Evolutionary conservation across 225 moss, liverwort and hornwort species (phyloP).

Genomic region (Pseudisothecium myosuroides): DNA sequence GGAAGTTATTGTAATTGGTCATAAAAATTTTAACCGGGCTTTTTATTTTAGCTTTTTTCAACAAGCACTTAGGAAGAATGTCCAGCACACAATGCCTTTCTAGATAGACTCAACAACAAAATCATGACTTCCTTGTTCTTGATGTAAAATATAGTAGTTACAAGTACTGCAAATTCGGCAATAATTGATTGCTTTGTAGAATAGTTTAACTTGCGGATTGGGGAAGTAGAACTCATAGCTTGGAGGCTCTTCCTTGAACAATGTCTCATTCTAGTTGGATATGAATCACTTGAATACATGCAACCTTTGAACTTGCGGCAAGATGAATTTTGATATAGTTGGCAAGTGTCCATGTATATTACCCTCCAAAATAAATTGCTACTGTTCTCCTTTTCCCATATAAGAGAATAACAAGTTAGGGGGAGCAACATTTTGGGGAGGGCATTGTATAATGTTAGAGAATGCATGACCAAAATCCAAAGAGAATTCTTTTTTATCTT

Average conservation of each 20-base stretch:
- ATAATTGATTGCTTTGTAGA: not conserved
- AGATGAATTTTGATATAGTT: not conserved
- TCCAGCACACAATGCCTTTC: not conserved
- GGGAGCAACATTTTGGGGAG: accelerated
- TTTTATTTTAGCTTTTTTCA: not conserved
- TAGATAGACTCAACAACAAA: not conserved
- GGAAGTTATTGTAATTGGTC: too few relatives aligned
- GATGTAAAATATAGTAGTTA: not conserved
- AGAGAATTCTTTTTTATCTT: not conserved
- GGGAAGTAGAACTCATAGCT: accelerated
- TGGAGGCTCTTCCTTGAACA: not conserved
- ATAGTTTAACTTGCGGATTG: accelerated
- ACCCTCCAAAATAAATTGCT: accelerated
- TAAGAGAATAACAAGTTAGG: not conserved
- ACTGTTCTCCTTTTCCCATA: accelerated
- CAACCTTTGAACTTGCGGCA: not conserved
- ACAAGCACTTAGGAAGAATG: not conserved
- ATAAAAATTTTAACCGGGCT: not conserved
- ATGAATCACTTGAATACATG: not conserved
- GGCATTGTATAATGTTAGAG: too few relatives aligned
- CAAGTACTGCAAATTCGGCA: not conserved
- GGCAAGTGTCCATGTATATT: not conserved
- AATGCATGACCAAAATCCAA: not conserved
- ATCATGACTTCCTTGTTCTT: not conserved
- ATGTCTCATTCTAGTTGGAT: not conserved